Evolutionary conservation across 2,329 filamentous ascomycete genomes (phyloP).

Genomic region (Calonectria multiphialidica): DNA sequence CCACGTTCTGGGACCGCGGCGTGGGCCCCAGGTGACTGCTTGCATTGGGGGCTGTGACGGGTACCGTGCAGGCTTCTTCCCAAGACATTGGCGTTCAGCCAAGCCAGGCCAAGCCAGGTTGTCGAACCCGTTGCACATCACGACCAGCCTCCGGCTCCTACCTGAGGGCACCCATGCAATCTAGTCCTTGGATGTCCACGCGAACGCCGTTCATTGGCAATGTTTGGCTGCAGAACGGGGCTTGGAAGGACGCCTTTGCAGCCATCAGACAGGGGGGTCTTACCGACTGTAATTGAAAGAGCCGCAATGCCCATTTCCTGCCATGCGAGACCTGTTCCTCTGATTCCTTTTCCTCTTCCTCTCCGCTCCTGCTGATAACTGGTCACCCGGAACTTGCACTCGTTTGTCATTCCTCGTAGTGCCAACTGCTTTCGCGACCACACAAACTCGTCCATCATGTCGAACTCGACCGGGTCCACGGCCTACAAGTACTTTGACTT

Average conservation of each 20-base stretch:
- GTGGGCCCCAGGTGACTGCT: not conserved
- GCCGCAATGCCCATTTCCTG: slow-evolving; percentile 17
- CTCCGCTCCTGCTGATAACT: not conserved
- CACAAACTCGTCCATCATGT: slow-evolving; percentile 24
- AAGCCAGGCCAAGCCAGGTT: not conserved
- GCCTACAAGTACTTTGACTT: slow-evolving; percentile 40
- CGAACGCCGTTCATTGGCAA: slow-evolving; percentile 15
- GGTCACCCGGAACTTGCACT: not conserved
- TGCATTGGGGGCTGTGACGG: slow-evolving; percentile 4
- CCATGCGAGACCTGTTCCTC: not conserved
- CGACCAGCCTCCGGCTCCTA: slow-evolving; percentile 8
- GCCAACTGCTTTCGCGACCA: not conserved
- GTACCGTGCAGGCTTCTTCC: not conserved
- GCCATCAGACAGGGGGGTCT: slow-evolving; percentile 1
- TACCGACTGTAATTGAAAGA: slow-evolving; percentile 18
- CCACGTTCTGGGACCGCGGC: not conserved
- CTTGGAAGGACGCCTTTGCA: slow-evolving; percentile 2
- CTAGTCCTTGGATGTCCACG: slow-evolving; percentile 22
- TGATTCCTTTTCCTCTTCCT: slow-evolving; percentile 9
- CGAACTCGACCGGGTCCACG: slow-evolving; percentile 13
- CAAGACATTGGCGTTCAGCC: slow-evolving; percentile 14
- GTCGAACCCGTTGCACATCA: slow-evolving; percentile 10
- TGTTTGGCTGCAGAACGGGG: slow-evolving; percentile 16
- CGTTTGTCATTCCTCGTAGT: not conserved
- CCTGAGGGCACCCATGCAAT: slow-evolving; percentile 30